Conservation (phyloP, 495 filamentous ascomycete genomes). For the Clavariopsis aquatica region DNA sequence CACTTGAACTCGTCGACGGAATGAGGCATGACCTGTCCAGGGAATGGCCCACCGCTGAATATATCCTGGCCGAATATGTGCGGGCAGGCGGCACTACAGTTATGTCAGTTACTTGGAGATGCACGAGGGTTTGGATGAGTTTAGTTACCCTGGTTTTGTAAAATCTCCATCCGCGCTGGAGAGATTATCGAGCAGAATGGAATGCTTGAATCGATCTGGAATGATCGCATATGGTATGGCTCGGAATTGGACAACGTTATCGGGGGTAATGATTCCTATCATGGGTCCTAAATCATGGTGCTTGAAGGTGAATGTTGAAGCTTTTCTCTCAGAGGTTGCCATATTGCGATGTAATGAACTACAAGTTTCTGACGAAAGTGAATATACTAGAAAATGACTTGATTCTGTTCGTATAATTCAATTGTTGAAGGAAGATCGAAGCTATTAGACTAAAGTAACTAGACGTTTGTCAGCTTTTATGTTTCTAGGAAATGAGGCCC, state of each 20-base stretch:
- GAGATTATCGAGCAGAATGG: conserved; percentile 14
- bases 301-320: conserved; percentile 9
- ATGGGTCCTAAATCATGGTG: conserved; percentile 19
- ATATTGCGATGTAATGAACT: neutral
- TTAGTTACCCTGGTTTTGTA: conserved; percentile 22
- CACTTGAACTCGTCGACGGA: conserved; percentile 18
- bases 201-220: conserved; percentile 22
- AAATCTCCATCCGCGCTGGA: conserved; percentile 12
- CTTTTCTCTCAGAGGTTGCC: neutral
- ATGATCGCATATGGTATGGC: conserved; percentile 27
- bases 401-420: neutral
- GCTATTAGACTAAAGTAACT: neutral
- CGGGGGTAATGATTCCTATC: conserved; percentile 10
- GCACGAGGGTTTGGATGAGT: too few species aligned
- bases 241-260: conserved; percentile 30
- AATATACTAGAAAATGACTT: neutral
- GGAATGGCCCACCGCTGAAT: conserved; percentile 6
- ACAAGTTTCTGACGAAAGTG: neutral
- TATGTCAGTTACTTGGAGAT: neutral
- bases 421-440: neutral
- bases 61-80: neutral
- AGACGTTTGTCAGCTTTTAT: neutral
- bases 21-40: neutral
- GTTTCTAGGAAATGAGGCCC: conserved; percentile 5
- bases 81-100: conserved; percentile 20